Evolutionary conservation across 2,329 filamentous ascomycete genomes (phyloP), one percentile per base, ranked within the genome.

Genomic region (Colletotrichum zoysiae): DNA sequence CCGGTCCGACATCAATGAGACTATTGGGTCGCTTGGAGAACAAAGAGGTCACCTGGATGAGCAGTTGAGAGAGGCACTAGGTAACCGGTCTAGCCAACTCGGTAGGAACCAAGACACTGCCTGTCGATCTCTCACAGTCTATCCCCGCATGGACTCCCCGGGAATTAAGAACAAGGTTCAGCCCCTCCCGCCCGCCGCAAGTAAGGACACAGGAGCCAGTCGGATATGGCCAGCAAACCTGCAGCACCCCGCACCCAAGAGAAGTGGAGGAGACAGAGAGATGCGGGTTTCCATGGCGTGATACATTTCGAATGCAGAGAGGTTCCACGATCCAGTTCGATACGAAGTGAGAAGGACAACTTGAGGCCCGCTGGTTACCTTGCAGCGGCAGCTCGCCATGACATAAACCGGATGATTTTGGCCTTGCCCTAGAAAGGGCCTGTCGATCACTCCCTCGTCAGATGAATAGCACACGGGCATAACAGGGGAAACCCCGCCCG

Each of bases 131-230:
- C 50, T 40, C 53, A 33, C 59, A 56, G 55, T 40, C 40, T 20
- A 46, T n/a, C 65, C 60, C 60, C 60, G 70, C 60, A 70, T 72
- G 70, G 65, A 60, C 33, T 40, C 59, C 44, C 65, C 58, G 70
- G 70, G 70, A 26, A 61, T 56, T 56, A 63, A 70, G 58, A 67
- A 72, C 70, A 70, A 72, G 70, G 70, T 72, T 72, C 40, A 72
- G 70, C 70, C 70, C 70, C 66, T 72, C 70, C 69, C 63, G 67
- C 50, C 14, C 6, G 48, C 33, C 46, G 26, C 7, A 40, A 65
- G 40, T 42, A 59, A 33, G 44, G 18, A 59, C 44, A 38, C 12
- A n/a, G 26, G 50, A 35, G 65, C 68, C 58, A 71, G 64, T 59
- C 64, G 65, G 65, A 40, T 30, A 63, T 48, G 38, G 58, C 38